These are phyloP conservation scores for Colletotrichum truncatum DNA, from an alignment of 2,329 filamentous ascomycete genomes.

Conservation along the genomic window DNA sequence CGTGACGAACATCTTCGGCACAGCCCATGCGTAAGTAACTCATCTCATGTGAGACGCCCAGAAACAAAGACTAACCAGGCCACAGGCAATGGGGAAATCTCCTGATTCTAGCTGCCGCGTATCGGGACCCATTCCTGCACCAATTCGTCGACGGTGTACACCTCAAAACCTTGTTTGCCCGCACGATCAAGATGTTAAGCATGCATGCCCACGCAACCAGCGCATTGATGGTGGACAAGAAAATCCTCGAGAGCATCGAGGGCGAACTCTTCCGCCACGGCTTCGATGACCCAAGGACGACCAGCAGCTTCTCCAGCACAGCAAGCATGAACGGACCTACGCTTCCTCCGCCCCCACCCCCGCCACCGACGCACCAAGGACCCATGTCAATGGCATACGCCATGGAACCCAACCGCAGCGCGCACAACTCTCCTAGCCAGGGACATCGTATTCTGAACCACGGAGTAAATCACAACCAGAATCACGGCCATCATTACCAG, in stretches of 20 bases:
- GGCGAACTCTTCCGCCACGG: conserved; percentile 50
- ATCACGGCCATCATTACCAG: conserved; percentile 8
- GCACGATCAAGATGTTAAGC: conserved; percentile 80
- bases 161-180: conserved; percentile 70
- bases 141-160: conserved; percentile 63
- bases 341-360: not conserved
- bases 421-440: conserved; percentile 15
- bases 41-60: not conserved
- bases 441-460: conserved; percentile 17
- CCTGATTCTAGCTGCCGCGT: conserved; percentile 86
- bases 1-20: conserved; percentile 96
- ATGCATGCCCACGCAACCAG: conserved; percentile 78
- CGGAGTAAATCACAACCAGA: not conserved
- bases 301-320: conserved; percentile 53
- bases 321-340: conserved; percentile 32
- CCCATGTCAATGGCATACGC: conserved; percentile 22
- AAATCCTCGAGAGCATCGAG: conserved; percentile 71
- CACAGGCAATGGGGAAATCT: conserved; percentile 95
- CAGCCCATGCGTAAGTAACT: conserved; percentile 87
- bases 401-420: conserved; percentile 20
- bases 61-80: not conserved
- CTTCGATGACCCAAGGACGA: conserved; percentile 34
- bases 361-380: not conserved
- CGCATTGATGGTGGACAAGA: conserved; percentile 76
- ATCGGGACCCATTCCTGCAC: conserved; percentile 70